These are phyloP conservation scores for Solanum corneliomulleri DNA, from an alignment of 257 asterid genomes.

Conservation along the genomic window DNA sequence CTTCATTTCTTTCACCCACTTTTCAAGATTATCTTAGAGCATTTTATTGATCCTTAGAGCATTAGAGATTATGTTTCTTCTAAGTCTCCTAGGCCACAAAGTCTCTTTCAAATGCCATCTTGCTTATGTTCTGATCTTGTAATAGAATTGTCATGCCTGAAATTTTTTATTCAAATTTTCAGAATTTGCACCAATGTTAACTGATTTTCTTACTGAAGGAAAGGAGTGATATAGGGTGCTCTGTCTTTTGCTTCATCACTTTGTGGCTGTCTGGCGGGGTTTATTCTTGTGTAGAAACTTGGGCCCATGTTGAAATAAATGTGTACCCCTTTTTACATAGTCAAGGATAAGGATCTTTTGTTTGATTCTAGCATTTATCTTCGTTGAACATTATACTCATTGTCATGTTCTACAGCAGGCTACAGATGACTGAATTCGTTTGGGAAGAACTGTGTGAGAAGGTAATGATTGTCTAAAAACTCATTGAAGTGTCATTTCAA, in stretches of 20 bases:
- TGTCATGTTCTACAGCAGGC: constrained; percentile 61
- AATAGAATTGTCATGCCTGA: neutral
- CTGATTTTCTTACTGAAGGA: constrained; percentile 13
- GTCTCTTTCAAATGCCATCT: neutral
- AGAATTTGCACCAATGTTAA: constrained; percentile 26
- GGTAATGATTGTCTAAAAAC: constrained; percentile 29
- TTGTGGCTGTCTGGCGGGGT: neutral
- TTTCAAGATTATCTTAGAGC: neutral
- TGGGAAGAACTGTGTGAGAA: constrained; percentile 75
- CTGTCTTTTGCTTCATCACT: neutral
- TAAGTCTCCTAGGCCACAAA: neutral
- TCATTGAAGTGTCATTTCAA: constrained; percentile 1
- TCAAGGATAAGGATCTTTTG: neutral
- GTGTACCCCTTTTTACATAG: neutral
- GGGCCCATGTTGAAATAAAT: neutral
- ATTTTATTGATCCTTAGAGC: neutral
- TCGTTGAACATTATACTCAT: neutral
- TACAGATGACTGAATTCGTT: constrained; percentile 90
- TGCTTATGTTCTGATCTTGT: neutral
- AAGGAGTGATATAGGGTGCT: neutral
- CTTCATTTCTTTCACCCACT: neutral
- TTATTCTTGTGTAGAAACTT: neutral
- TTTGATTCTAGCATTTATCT: neutral
- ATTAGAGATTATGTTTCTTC: neutral
- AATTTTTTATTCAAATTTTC: constrained; percentile 5